Evolutionary conservation across 352 stramenopile species (phyloP).

Genomic region (Peronospora belbahrii): DNA sequence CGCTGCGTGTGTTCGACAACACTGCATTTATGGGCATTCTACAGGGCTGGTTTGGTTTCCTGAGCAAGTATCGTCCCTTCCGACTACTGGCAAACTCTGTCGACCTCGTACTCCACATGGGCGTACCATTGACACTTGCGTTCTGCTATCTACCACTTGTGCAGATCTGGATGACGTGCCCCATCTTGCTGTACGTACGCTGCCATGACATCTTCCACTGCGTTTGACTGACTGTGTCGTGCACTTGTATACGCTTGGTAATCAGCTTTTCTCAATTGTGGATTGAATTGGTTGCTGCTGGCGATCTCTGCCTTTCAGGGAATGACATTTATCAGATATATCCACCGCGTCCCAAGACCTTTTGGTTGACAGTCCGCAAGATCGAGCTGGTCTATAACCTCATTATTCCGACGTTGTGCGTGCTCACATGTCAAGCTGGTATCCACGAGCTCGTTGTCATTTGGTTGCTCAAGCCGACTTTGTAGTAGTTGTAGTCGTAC

Average conservation of each 20-base stretch:
- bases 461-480: conserved; percentile 13
- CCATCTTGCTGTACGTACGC: conserved; percentile 33
- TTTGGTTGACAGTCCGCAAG: conserved; percentile 32
- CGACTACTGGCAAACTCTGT: conserved; percentile 30
- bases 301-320: conserved; percentile 26
- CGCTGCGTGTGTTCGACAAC: conserved; percentile 32
- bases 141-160: conserved; percentile 40
- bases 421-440: conserved; percentile 19
- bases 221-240: conserved; percentile 2
- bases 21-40: conserved; percentile 41
- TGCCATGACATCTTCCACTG: background rate
- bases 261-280: conserved; percentile 40
- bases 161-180: conserved; percentile 38
- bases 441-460: conserved; percentile 30
- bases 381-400: conserved; percentile 43
- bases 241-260: background rate
- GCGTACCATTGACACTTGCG: conserved; percentile 30
- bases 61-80: conserved; percentile 31
- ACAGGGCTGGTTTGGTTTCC: conserved; percentile 40
- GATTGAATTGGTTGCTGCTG: conserved; percentile 34
- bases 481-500: conserved; percentile 6
- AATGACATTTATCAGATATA: conserved; percentile 43
- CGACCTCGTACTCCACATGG: conserved; percentile 38
- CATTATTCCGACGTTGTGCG: conserved; percentile 30
- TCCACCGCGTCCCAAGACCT: conserved; percentile 34